Evolutionary conservation across 2,329 filamentous ascomycete genomes (phyloP), one percentile per base, ranked within the genome.

Genomic region (Colletotrichum scovillei): DNA sequence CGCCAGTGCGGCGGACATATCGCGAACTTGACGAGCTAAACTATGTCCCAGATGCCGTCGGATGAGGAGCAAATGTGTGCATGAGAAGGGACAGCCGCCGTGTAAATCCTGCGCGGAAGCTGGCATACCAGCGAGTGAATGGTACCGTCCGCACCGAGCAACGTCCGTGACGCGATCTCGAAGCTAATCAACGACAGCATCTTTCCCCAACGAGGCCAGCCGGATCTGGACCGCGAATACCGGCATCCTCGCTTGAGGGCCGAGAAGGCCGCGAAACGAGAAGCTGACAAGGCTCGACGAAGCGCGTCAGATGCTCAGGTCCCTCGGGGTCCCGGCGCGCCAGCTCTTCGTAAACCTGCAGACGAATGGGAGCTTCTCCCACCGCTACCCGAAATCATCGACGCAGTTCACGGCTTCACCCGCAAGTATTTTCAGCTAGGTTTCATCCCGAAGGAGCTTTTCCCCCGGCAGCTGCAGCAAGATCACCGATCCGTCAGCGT

Each of bases 381-480:
- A 12, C 85, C 86, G 1, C 76, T 89, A 19, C 78, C 82, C 1
- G 85, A 87, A 56, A 83, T 90, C 64, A 81, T 90, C 28, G 88
- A 90, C 62, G 87, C 84, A 6, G 85, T 90, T 72, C 82, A 87
- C 70, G 85, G 84, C 55, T 90, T 91, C 75, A 89, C 85, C 1
- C 81, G 81, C 7, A 84, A 89, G 75, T 91, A 89, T 77, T 90
- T 90, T 75, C 89, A 91, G 78, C 85, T 91, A 7, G 87, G 89
- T 28, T 91, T 91, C 76, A 87, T 91, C 42, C 87, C 86, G 5
- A 90, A 89, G 79, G 82, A 86, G 28, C 80, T 84, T 63, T 90
- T 90, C 65, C 81, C 84, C 1, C 80, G 84, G 28, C 82, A 83
- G 7, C 81, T 91, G n/a, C 82, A 81, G 52, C 83, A 83, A 4